Conservation (phyloP, 2,329 filamentous ascomycete genomes). For the Onygenales sp. region DNA sequence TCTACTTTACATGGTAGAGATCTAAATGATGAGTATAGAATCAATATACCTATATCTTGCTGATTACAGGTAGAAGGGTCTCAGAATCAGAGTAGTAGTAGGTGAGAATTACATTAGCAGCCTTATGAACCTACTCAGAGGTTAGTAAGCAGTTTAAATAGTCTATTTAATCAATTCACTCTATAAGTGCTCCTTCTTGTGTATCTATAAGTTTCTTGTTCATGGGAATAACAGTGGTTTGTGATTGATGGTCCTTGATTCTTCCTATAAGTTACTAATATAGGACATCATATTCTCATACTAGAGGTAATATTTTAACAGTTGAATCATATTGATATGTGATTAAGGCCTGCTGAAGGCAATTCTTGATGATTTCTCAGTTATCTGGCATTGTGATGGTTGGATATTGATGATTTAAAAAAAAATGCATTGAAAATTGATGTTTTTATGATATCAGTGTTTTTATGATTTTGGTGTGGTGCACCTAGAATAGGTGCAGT, state of each 20-base stretch:
- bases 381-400: neutral
- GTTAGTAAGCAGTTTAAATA: no score
- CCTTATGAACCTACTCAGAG: no score
- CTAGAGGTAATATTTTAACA: neutral
- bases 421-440: neutral
- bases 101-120: no score
- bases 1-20: no score
- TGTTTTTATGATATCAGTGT: neutral
- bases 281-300: neutral
- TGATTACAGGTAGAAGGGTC: no score
- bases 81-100: no score
- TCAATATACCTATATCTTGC: no score
- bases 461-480: neutral
- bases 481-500: neutral
- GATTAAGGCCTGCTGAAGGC: neutral
- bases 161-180: no score
- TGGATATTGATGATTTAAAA: neutral
- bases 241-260: fast-evolving
- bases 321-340: neutral
- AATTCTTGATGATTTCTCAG: neutral
- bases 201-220: no score
- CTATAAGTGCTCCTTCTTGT: no score
- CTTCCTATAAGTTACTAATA: neutral
- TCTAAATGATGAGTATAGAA: no score
- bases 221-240: no score